Evolutionary conservation across 2,329 filamentous ascomycete species (phyloP).

Genomic region (Cercospora berteroae): DNA sequence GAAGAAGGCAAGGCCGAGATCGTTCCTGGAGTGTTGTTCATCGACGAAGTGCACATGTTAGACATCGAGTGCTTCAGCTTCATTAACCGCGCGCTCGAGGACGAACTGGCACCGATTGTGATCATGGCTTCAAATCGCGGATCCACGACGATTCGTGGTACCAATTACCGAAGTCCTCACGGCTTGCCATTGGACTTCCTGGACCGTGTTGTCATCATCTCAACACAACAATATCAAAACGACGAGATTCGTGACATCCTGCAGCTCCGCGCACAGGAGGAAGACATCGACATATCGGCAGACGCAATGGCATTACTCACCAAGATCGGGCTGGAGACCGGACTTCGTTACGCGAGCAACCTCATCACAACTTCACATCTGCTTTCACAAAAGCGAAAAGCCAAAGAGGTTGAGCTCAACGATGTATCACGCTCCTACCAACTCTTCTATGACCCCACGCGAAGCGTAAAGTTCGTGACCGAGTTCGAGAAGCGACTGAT

Average conservation of each 20-base stretch:
- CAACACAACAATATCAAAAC: conserved; percentile 76
- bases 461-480: conserved; percentile 85
- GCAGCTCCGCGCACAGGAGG: conserved; percentile 87
- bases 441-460: conserved; percentile 84
- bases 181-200: conserved; percentile 93
- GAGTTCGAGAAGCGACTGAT: conserved; percentile 93
- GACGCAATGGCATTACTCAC: conserved; percentile 90
- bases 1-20: conserved; percentile 99
- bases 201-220: conserved; percentile 93
- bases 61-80: conserved; percentile 99
- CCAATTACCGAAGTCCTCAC: conserved; percentile 88
- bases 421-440: conserved; percentile 93
- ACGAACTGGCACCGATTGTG: conserved; percentile 91
- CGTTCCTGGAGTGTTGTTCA: conserved; percentile 93
- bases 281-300: conserved; percentile 86
- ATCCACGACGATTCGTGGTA: conserved; percentile 86
- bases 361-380: conserved; percentile 93
- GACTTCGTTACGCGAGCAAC: conserved; percentile 93
- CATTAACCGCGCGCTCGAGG: conserved; percentile 94
- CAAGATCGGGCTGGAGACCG: conserved; percentile 91
- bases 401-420: conserved; percentile 76
- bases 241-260: conserved; percentile 93
- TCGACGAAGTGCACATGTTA: conserved; percentile 99
- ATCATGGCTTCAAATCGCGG: conserved; percentile 99
- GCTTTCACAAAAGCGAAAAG: conserved; percentile 78